Percentiles rank a stretch among this genome's conserved stretches.
These are phyloP conservation scores for Amniculicola lignicola DNA, from an alignment of 495 filamentous ascomycete species.

Conservation along the genomic window DNA sequence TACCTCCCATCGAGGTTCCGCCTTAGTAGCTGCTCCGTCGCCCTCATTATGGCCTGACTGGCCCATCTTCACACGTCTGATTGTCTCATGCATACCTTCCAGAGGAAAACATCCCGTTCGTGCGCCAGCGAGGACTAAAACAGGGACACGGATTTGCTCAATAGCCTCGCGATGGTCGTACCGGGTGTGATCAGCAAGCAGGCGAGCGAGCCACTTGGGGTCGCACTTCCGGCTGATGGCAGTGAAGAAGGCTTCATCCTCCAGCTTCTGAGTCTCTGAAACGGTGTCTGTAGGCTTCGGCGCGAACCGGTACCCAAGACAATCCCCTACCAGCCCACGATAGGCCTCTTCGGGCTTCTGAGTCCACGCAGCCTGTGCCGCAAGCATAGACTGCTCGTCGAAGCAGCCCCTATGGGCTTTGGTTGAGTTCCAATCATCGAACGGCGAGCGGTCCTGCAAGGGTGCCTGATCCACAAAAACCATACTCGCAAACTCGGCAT, in stretches of 20 bases:
- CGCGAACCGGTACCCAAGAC: neutral
- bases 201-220: neutral
- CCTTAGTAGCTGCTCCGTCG: too few species aligned
- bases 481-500: neutral
- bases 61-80: too few species aligned
- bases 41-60: neutral
- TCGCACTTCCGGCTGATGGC: neutral
- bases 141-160: neutral
- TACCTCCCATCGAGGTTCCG: too few species aligned
- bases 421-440: neutral
- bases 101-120: neutral
- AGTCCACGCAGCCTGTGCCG: neutral
- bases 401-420: neutral
- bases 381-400: neutral
- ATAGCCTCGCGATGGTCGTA: neutral
- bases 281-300: neutral
- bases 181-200: neutral
- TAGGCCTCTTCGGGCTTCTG: neutral
- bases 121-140: neutral
- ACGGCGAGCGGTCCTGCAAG: neutral
- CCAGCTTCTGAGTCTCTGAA: neutral
- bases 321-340: neutral
- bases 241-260: conserved; percentile 1
- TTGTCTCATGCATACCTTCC: neutral
- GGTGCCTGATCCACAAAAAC: neutral